A percentile compares a stretch with the other conserved stretches of the same genome.
These are phyloP conservation scores for Hanseniaspora guilliermondii DNA, from an alignment of 805 yeast genomes.

Conservation along the genomic window DNA sequence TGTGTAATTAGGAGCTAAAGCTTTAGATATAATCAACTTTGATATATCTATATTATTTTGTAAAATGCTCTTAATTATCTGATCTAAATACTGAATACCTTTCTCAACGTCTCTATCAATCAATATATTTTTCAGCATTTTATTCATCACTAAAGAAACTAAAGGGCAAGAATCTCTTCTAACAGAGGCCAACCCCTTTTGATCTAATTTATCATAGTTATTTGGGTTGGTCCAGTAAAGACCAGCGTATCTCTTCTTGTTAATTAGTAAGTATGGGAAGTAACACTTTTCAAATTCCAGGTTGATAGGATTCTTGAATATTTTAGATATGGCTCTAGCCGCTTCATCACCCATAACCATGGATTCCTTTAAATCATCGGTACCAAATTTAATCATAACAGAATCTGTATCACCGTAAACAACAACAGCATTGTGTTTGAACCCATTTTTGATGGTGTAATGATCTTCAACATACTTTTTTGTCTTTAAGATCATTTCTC, in stretches of 20 bases:
- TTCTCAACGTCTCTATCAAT: conserved; percentile 77
- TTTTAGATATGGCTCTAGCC: conserved; percentile 70
- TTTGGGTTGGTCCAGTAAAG: conserved; percentile 87
- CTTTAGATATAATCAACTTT: conserved; percentile 85
- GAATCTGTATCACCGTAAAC: conserved; percentile 99
- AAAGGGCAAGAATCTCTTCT: conserved; percentile 93
- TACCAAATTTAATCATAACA: conserved; percentile 96
- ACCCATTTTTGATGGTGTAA: conserved; percentile 73
- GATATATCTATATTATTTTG: conserved; percentile 89
- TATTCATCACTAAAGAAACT: conserved; percentile 89
- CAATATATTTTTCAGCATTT: conserved; percentile 69
- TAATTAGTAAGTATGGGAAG: conserved; percentile 84
- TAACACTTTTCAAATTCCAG: conserved; percentile 94
- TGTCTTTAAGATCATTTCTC: conserved; percentile 91
- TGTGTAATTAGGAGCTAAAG: conserved; percentile 81
- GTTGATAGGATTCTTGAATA: conserved; percentile 76
- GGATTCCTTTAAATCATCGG: conserved; percentile 61
- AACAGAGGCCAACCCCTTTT: conserved; percentile 96
- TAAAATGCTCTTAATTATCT: conserved; percentile 74
- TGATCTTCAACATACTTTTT: conserved; percentile 71
- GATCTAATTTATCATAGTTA: conserved; percentile 93
- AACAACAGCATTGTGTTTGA: conserved; percentile 72
- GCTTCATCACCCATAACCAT: conserved; percentile 93
- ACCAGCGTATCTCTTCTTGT: conserved; percentile 95
- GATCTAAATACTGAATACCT: conserved; percentile 75